phyloP scores from a whole-genome alignment of 495 filamentous ascomycete genomes.

The Aspergillus kassunensis region DNA sequence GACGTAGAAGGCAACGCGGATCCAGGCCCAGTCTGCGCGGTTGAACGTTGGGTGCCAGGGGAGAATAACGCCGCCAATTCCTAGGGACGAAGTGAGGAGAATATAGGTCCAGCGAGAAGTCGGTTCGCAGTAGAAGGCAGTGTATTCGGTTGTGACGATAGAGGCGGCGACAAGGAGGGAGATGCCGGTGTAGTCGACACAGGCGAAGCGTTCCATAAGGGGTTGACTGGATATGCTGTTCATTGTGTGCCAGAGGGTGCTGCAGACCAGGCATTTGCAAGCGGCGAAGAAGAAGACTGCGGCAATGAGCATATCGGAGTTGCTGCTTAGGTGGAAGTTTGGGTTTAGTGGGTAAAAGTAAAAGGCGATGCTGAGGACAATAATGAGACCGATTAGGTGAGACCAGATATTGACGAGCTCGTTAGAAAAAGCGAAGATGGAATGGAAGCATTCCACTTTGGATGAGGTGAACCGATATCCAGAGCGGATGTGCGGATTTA shows the following conservation, averaged over 20 bases:
- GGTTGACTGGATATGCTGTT: conserved; percentile 86
- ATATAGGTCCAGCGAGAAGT: conserved; percentile 85
- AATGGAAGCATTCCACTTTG: conserved; percentile 80
- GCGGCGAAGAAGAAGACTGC: conserved; percentile 96
- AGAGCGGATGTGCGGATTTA: conserved; percentile 86
- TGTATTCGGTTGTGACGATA: conserved; percentile 98
- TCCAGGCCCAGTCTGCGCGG: conserved; percentile 84
- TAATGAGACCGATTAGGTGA: conserved; percentile 78
- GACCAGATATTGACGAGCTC: conserved; percentile 98
- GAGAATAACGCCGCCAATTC: conserved; percentile 82
- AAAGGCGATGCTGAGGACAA: conserved; percentile 87
- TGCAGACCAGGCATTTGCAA: conserved; percentile 93
- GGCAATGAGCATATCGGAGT: conserved; percentile 81
- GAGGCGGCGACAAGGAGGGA: conserved; percentile 93
- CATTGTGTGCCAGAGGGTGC: conserved; percentile 97
- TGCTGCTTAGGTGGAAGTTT: conserved; percentile 83
- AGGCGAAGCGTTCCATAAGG: conserved; percentile 92
- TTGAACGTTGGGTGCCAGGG: conserved; percentile 98
- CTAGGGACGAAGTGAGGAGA: conserved; percentile 70
- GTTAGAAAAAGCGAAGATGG: conserved; percentile 80
- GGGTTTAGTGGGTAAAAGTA: conserved; percentile 89
- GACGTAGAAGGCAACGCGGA: conserved; percentile 87
- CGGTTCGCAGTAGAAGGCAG: conserved; percentile 97
- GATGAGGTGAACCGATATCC: conserved; percentile 93
- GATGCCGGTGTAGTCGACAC: conserved; percentile 98